phyloP scores from a whole-genome alignment of 2,329 filamentous ascomycete species.

The Emmonsiellopsis sp. region DNA sequence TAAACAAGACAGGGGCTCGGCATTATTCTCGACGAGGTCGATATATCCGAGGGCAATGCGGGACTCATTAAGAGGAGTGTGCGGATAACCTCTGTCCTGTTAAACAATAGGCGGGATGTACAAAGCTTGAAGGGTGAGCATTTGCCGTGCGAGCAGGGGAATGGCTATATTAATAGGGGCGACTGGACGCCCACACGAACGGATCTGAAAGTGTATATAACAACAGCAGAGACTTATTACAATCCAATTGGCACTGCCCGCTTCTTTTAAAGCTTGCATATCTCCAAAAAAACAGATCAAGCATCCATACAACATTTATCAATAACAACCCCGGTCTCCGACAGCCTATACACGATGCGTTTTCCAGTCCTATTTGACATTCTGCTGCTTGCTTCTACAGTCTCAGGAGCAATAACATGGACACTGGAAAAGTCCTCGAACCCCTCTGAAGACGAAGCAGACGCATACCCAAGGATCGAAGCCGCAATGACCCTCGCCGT shows the following conservation, averaged over 20 bases:
- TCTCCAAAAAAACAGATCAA: neutral
- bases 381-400: neutral
- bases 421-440: neutral
- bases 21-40: neutral
- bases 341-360: neutral
- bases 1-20: neutral
- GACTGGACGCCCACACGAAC: neutral
- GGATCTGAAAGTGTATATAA: neutral
- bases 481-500: neutral
- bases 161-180: neutral
- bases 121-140: too few species aligned
- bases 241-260: neutral
- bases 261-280: neutral
- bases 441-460: neutral
- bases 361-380: neutral
- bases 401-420: neutral
- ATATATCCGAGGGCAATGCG: neutral
- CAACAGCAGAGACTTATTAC: neutral
- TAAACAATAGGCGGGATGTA: neutral
- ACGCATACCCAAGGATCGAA: neutral
- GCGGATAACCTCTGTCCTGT: neutral
- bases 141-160: neutral
- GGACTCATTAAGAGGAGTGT: neutral
- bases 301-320: neutral
- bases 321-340: neutral